phyloP scores from a whole-genome alignment of 768 basidiomycete genomes.

The Trametes cinnabarina region DNA sequence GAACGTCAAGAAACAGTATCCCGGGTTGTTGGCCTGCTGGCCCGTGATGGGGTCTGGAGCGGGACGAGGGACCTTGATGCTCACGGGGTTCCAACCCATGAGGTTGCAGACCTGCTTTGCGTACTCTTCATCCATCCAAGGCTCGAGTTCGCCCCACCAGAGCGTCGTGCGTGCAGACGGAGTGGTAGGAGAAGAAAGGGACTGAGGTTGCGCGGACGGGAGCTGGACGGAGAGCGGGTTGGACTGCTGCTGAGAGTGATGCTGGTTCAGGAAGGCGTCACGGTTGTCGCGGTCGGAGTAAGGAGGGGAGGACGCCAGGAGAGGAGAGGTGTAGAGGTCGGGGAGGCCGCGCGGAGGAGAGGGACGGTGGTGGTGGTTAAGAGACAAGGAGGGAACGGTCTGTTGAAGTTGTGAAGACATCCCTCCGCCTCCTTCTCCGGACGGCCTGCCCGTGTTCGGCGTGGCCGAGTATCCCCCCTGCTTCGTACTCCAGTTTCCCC shows the following conservation, averaged over 20 bases:
- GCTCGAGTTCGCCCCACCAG: constrained; percentile 87
- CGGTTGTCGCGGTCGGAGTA: constrained; percentile 24
- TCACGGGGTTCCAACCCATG: constrained; percentile 84
- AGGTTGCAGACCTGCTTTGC: constrained; percentile 81
- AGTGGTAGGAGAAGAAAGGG: constrained; percentile 28
- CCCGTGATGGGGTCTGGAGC: constrained; percentile 54
- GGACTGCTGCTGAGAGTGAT: constrained; percentile 23
- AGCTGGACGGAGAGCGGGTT: constrained; percentile 26
- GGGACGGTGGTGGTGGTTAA: constrained; percentile 31
- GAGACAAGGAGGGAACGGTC: constrained; percentile 23
- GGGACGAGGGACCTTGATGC: constrained; percentile 68
- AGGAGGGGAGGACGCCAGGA: constrained; percentile 20
- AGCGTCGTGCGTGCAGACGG: constrained; percentile 53
- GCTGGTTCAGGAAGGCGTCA: constrained; percentile 19
- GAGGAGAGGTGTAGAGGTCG: constrained; percentile 22
- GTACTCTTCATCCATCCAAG: constrained; percentile 98
- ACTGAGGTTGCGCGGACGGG: constrained; percentile 24
- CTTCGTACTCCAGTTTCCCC: constrained; percentile 19
- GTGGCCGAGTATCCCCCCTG: constrained; percentile 17
- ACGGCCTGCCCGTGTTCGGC: constrained; percentile 19
- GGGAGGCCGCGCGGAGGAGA: constrained; percentile 25
- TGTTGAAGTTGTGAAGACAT: constrained; percentile 27
- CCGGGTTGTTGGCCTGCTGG: constrained; percentile 77
- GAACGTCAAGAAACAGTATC: constrained; percentile 88
- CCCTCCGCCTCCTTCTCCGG: constrained; percentile 13